Conservation (phyloP, 2,329 filamentous ascomycete species). For the Epichloe elymi region DNA sequence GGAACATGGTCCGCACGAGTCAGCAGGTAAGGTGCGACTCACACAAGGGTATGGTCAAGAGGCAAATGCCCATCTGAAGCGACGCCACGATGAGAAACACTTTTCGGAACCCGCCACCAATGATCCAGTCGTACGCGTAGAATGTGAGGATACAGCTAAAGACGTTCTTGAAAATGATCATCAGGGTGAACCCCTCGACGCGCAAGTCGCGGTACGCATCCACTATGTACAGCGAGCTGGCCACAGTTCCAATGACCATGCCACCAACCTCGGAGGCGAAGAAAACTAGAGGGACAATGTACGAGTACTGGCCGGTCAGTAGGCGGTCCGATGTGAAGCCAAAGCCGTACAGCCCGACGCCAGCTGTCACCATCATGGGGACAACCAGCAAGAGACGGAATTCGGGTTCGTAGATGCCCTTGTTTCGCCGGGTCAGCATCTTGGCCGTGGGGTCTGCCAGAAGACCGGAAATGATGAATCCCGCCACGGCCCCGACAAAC, state of each 20-base stretch:
- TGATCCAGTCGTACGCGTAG: conserved; percentile 73
- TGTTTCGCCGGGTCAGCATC: conserved; percentile 58
- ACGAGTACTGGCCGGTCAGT: conserved; percentile 44
- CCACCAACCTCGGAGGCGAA: conserved; percentile 74
- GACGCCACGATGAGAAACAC: conserved; percentile 59
- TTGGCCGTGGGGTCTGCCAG: conserved; percentile 62
- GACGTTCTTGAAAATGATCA: conserved; percentile 89
- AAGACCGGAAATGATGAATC: conserved; percentile 62
- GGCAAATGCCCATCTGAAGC: conserved; percentile 66
- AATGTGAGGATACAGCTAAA: conserved; percentile 81
- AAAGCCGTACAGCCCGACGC: conserved; percentile 73
- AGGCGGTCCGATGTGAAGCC: conserved; percentile 57
- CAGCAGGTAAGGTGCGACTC: conserved; percentile 27
- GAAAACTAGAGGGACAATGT: conserved; percentile 65
- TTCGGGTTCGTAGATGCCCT: conserved; percentile 80
- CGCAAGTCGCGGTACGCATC: conserved; percentile 82
- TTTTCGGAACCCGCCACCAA: conserved; percentile 44
- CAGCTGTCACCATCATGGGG: conserved; percentile 66
- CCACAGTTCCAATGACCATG: conserved; percentile 85
- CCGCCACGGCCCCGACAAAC: conserved; percentile 69
- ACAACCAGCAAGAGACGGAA: conserved; percentile 75
- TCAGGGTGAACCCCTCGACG: conserved; percentile 78
- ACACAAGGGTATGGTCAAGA: conserved; percentile 66
- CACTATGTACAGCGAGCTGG: conserved; percentile 76
- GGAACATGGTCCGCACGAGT: no score